Percentiles rank a stretch among this genome's conserved stretches.
These are phyloP conservation scores for Ophiosphaerella herpotricha DNA, from an alignment of 2,329 filamentous ascomycete genomes.

Conservation along the genomic window DNA sequence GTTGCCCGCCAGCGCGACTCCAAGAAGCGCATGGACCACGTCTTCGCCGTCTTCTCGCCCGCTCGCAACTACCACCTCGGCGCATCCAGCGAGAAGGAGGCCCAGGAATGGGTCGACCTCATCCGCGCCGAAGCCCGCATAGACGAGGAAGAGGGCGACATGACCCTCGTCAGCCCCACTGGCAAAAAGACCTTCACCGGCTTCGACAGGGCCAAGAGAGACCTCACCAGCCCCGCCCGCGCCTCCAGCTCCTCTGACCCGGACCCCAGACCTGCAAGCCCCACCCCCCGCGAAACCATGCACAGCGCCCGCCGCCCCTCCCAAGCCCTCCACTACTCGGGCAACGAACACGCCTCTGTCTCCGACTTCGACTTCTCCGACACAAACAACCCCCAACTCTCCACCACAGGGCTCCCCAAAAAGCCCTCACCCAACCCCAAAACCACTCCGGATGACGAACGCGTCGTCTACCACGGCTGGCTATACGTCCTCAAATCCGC, in stretches of 20 bases:
- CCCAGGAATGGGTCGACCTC: slow-evolving; percentile 81
- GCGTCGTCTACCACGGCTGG: slow-evolving; percentile 93
- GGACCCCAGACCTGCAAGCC: slow-evolving; percentile 40
- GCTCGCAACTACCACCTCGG: slow-evolving; percentile 91
- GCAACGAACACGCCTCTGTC: slow-evolving; percentile 72
- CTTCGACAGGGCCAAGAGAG: slow-evolving; percentile 41
- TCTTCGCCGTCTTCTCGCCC: slow-evolving; percentile 91
- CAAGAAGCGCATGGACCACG: slow-evolving; percentile 81
- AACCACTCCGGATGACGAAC: slow-evolving; percentile 69
- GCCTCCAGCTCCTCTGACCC: slow-evolving; percentile 55
- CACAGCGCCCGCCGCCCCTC: slow-evolving; percentile 60
- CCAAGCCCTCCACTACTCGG: slow-evolving; percentile 66
- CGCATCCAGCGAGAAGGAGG: slow-evolving; percentile 72
- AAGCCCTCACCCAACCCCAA: slow-evolving; percentile 52
- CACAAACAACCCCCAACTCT: slow-evolving; percentile 58
- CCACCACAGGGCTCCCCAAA: slow-evolving; percentile 47
- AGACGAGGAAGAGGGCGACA: slow-evolving; percentile 85
- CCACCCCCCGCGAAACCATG: slow-evolving; percentile 34
- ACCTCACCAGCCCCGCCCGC: slow-evolving; percentile 22
- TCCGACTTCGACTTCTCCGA: slow-evolving; percentile 93
- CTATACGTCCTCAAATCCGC: slow-evolving; percentile 83
- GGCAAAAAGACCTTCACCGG: slow-evolving; percentile 54
- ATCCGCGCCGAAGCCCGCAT: slow-evolving; percentile 81
- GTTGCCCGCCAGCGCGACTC: slow-evolving; percentile 87
- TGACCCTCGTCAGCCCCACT: slow-evolving; percentile 72